Conservation (phyloP, 768 basidiomycete genomes). For the Agrocybe pediades region DNA sequence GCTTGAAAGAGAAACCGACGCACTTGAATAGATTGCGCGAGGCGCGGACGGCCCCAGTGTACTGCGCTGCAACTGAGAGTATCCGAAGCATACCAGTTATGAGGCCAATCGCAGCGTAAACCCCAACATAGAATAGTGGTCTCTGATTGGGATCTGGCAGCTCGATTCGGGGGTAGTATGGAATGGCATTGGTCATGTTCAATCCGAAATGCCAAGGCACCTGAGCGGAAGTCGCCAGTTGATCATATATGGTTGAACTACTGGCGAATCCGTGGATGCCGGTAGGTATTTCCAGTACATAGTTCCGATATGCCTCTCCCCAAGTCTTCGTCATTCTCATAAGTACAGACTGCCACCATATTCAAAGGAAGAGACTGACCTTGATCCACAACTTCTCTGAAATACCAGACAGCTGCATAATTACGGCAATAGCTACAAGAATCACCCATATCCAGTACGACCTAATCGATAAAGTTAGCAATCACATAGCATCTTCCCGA, state of each 20-base stretch:
- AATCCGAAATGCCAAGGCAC: conserved; percentile 23
- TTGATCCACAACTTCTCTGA: conserved; percentile 77
- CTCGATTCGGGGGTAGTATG: conserved; percentile 31
- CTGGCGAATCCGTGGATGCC: conserved; percentile 33
- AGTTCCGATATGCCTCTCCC: conserved; percentile 59
- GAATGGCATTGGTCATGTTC: conserved; percentile 17
- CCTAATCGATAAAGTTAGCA: conserved; percentile 26
- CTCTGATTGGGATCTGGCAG: conserved; percentile 53
- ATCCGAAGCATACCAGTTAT: conserved; percentile 45
- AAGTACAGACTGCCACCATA: conserved; percentile 1
- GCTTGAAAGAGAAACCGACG: conserved; percentile 40
- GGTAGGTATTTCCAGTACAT: conserved; percentile 21
- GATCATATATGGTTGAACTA: conserved; percentile 33
- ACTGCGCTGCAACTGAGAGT: conserved; percentile 49
- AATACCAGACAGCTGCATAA: conserved; percentile 53
- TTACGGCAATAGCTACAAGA: conserved; percentile 46
- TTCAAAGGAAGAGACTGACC: conserved; percentile 34
- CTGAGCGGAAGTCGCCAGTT: neutral
- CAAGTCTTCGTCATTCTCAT: conserved; percentile 44
- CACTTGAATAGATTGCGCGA: conserved; percentile 39
- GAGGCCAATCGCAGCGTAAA: conserved; percentile 61
- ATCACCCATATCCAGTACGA: conserved; percentile 71
- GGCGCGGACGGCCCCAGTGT: conserved; percentile 50
- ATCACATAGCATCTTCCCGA: neutral
- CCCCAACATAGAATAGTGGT: conserved; percentile 64